Evolutionary conservation across 192 early-diverging fungal species (phyloP).

Genomic region (Chytriomyces sp.): DNA sequence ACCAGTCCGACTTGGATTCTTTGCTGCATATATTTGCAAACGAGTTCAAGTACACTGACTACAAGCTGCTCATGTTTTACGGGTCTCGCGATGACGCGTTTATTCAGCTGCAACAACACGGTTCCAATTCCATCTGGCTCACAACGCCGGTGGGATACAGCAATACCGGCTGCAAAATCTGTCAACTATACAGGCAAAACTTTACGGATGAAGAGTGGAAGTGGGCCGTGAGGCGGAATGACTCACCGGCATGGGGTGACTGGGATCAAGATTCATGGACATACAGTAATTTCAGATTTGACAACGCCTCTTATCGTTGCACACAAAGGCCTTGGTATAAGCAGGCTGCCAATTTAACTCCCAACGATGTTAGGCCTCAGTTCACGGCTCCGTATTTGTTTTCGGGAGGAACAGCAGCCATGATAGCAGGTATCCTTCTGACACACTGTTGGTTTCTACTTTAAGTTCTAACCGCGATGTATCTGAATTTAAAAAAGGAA

Average conservation of each 20-base stretch:
- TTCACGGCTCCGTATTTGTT: conserved; percentile 4
- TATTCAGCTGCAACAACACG: background rate
- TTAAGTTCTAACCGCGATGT: background rate
- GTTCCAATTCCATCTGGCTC: background rate
- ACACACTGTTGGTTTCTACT: no score
- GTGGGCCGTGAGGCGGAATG: background rate
- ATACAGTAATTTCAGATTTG: background rate
- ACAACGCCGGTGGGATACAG: background rate
- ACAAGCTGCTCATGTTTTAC: background rate
- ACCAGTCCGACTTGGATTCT: background rate
- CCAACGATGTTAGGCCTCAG: background rate
- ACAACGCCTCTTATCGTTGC: background rate
- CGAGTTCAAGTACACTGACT: background rate
- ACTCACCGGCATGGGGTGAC: background rate
- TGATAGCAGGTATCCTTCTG: background rate
- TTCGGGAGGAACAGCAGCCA: background rate
- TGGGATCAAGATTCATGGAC: conserved; percentile 8
- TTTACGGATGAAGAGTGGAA: background rate
- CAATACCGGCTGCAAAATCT: background rate
- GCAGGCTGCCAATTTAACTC: background rate
- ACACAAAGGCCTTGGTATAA: conserved; percentile 1
- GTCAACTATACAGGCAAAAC: background rate
- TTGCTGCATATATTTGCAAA: background rate
- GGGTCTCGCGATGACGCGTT: background rate
- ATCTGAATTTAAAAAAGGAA: background rate